Conservation (phyloP, 345 rosid species). For the Melastoma malabathricum region DNA sequence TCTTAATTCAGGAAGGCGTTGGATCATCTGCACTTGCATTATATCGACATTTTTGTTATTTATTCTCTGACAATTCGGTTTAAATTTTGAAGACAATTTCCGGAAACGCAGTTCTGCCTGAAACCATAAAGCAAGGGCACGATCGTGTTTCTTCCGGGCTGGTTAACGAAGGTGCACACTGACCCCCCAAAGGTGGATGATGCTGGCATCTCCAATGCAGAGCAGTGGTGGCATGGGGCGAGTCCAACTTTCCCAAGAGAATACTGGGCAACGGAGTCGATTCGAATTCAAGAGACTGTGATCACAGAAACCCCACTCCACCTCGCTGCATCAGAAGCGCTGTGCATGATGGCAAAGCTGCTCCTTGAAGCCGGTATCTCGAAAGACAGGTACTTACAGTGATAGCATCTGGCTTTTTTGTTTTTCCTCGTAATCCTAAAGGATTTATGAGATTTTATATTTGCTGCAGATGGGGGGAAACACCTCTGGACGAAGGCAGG, state of each 20-base stretch:
- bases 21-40: not conserved
- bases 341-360: slow-evolving; percentile 58
- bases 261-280: slow-evolving; percentile 54
- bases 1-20: slow-evolving; percentile 54
- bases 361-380: slow-evolving; percentile 66
- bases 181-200: slow-evolving; percentile 45
- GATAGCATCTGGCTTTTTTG: not conserved
- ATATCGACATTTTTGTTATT: not conserved
- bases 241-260: slow-evolving; percentile 62
- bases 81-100: slow-evolving; percentile 45
- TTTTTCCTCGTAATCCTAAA: not conserved
- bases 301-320: slow-evolving; percentile 91
- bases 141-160: slow-evolving; percentile 53
- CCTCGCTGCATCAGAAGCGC: slow-evolving; percentile 81
- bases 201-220: slow-evolving; percentile 66
- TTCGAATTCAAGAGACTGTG: slow-evolving; percentile 79
- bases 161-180: slow-evolving; percentile 59
- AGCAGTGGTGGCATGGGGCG: slow-evolving; percentile 56
- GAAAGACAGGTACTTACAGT: slow-evolving; percentile 56
- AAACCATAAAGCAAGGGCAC: slow-evolving; percentile 72
- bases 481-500: slow-evolving; percentile 63
- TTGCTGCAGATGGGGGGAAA: slow-evolving; percentile 68
- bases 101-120: slow-evolving; percentile 74
- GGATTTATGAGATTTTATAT: not conserved
- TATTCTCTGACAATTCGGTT: not conserved